Evolutionary conservation across 2,329 filamentous ascomycete genomes (phyloP).

Genomic region (Emmonsiellopsis sp.): DNA sequence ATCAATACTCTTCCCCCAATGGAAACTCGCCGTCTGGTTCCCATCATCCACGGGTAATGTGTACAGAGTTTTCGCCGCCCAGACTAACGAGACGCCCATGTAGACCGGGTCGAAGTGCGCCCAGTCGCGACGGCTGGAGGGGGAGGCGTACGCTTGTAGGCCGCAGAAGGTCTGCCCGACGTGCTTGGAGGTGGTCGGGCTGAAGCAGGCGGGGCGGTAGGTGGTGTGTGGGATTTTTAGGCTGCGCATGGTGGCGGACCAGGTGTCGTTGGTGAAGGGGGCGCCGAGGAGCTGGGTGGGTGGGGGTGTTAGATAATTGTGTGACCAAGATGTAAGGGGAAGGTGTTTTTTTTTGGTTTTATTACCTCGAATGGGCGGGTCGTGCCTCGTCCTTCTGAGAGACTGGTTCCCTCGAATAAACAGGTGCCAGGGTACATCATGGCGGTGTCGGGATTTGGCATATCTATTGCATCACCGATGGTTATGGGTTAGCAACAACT

Average conservation of each 20-base stretch:
- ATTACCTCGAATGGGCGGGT: conserved; percentile 1
- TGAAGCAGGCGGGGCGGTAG: conserved; percentile 1
- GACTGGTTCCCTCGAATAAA: background rate
- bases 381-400: background rate
- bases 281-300: background rate
- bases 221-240: background rate
- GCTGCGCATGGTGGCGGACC: background rate
- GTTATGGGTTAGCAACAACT: background rate
- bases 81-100: background rate
- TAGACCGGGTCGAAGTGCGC: background rate
- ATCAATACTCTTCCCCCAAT: background rate
- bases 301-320: background rate
- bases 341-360: background rate
- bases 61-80: background rate
- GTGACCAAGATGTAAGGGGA: background rate
- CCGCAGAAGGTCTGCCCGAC: background rate
- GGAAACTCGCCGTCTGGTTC: conserved; percentile 1
- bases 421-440: background rate
- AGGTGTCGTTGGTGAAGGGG: background rate
- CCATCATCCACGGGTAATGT: background rate
- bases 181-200: background rate
- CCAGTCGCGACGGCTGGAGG: background rate
- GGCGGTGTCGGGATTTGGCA: background rate
- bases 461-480: background rate
- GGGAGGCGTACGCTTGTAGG: background rate